Evolutionary conservation across 192 early-diverging fungal species (phyloP), one percentile per base, ranked within the genome.

Genomic region (Coemansia sp.): DNA sequence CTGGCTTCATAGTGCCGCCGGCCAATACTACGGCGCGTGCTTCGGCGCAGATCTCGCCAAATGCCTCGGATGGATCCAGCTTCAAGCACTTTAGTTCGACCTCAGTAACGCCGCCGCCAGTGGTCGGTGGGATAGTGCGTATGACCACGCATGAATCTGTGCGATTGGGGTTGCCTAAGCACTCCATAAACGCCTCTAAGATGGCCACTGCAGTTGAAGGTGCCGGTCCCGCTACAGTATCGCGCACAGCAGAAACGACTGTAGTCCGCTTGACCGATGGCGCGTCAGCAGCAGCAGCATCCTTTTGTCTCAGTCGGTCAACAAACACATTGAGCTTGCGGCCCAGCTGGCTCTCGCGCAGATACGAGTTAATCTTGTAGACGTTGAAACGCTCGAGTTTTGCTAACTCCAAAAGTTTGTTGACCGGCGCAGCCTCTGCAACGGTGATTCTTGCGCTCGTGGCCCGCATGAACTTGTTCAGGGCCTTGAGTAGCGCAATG

Each of bases 1-100:
- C 89, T 1, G 94, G 95, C 64, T 90, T 87, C 92, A 98, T 94
- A 0, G 96, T 98, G 20, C 96, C 96, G 62, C 96, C 95, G 0
- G 94, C 93, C 24, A 98, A 76, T 8, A 98, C 74, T 1, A 98
- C 88, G 37, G 91, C 88, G 40, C 92, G 81, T 0, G 94, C 90
- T 46, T 97, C 91, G 6, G 87, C 73, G 5, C 95, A 88, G 12
- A 98, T 84, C 17, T 85, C 86, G 56, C 83, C 73, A 71, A 98
- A 96, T 6, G 82, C 79, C 58, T 91, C 88, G 2, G 93, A 87
- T 6, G 96, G 94, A 60, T 94, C 94, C 22, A 98, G 70, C 12
- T 96, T 69, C 47, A 98, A 85, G 60, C 96, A 98, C 74, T 94
- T 94, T 14, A 95, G 66, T 27, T 69, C 64, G 15, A 62, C 78